Percentiles rank a stretch among this genome's conserved stretches.
These are phyloP conservation scores for Rostrohypoxylon terebratum DNA, from an alignment of 495 filamentous ascomycete genomes.

Conservation along the genomic window DNA sequence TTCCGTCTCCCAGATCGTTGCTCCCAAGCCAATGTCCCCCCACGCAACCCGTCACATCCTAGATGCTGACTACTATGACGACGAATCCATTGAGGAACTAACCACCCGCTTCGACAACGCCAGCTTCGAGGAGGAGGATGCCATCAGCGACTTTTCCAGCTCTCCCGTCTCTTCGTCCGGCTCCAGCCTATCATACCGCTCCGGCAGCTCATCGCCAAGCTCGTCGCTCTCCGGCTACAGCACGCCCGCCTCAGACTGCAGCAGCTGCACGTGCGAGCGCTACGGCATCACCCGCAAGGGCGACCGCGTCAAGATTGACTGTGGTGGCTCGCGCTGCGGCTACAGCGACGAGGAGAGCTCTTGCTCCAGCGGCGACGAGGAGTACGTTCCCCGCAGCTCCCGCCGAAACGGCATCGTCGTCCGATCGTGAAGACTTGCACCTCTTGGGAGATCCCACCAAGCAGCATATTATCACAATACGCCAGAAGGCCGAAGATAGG, in stretches of 20 bases:
- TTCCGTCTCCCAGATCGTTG: conserved; percentile 87
- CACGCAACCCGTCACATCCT: conserved; percentile 87
- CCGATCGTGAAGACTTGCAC: conserved; percentile 54
- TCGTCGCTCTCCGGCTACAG: conserved; percentile 80
- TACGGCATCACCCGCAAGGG: conserved; percentile 95
- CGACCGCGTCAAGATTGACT: conserved; percentile 93
- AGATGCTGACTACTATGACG: conserved; percentile 76
- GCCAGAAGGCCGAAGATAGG: conserved; percentile 47
- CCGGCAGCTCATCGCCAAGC: conserved; percentile 75
- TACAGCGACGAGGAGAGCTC: conserved; percentile 74
- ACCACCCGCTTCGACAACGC: conserved; percentile 77
- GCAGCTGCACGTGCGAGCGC: conserved; percentile 86
- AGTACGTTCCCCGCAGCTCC: conserved; percentile 69
- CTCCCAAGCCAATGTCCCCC: conserved; percentile 89
- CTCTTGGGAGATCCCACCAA: conserved; percentile 48
- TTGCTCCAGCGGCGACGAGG: conserved; percentile 61
- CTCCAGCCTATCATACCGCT: conserved; percentile 81
- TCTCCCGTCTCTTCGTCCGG: conserved; percentile 77
- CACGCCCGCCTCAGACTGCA: conserved; percentile 64
- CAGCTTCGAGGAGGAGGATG: conserved; percentile 75
- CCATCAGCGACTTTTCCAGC: conserved; percentile 66
- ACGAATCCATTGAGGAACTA: conserved; percentile 75
- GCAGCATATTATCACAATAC: conserved; percentile 37
- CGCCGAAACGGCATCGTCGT: conserved; percentile 85
- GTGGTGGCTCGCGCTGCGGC: conserved; percentile 85